Evolutionary conservation across 495 filamentous ascomycete species (phyloP).

Genomic region (Peziza echinospora): DNA sequence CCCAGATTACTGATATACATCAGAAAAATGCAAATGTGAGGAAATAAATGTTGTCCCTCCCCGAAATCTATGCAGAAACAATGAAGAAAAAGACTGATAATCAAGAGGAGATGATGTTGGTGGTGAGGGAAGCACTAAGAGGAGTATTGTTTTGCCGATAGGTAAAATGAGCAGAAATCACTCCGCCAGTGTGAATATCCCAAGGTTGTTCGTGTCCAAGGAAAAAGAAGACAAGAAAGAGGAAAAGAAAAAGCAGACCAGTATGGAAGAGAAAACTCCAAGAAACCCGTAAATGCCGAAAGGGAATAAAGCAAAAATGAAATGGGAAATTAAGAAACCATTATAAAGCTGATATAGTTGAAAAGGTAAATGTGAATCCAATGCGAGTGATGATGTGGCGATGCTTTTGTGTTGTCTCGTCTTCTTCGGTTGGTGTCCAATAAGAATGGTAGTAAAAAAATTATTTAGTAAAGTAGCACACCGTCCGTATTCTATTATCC

Average conservation of each 20-base stretch:
- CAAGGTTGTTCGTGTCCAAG: no score
- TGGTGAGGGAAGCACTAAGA: neutral
- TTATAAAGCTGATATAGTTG: constrained; percentile 6
- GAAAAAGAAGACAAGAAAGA: constrained; percentile 1
- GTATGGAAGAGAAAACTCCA: constrained; percentile 8
- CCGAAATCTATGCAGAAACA: constrained; percentile 3
- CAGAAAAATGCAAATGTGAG: constrained; percentile 1
- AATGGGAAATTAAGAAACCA: constrained; percentile 10
- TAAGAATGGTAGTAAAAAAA: no score
- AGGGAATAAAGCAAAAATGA: neutral
- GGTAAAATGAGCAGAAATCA: no score
- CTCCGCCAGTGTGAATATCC: constrained; percentile 1
- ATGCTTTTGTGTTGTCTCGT: neutral
- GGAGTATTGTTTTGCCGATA: neutral
- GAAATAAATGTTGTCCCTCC: constrained; percentile 2
- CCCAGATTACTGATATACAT: constrained; percentile 1
- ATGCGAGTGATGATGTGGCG: neutral
- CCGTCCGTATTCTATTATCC: no score
- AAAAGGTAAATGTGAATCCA: neutral
- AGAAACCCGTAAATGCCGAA: neutral
- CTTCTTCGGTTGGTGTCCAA: no score
- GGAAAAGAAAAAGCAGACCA: neutral
- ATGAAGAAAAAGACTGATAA: no score
- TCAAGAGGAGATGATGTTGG: no score
- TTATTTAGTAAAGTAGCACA: no score